These are phyloP conservation scores for Schizophyllum commune DNA, from an alignment of 1,284 basidiomycete species.

Conservation along the genomic window DNA sequence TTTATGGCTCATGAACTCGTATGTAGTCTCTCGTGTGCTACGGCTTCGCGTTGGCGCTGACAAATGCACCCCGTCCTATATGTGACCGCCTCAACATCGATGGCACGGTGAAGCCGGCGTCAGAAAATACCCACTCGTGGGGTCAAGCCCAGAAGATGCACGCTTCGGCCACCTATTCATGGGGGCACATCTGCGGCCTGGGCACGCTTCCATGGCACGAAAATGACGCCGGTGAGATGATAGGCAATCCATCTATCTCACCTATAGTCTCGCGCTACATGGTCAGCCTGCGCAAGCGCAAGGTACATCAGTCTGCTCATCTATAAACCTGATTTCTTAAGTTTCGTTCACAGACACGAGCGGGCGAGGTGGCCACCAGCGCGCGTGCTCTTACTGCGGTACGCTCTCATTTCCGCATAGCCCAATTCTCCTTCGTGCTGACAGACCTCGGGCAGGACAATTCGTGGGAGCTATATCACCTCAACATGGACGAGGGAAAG, in stretches of 20 bases:
- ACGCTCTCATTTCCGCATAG: constrained; percentile 1
- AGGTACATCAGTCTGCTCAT: constrained; percentile 18
- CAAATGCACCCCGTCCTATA: constrained; percentile 10
- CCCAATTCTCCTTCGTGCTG: background rate
- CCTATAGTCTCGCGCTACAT: constrained; percentile 24
- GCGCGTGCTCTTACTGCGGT: constrained; percentile 22
- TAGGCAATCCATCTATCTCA: constrained; percentile 25
- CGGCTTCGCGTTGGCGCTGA: no score
- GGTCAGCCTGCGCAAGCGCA: constrained; percentile 20
- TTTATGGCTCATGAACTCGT: constrained; percentile 24
- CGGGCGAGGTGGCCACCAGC: constrained; percentile 21
- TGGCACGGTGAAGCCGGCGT: constrained; percentile 12
- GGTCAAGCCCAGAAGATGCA: constrained; percentile 28
- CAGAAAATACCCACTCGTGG: constrained; percentile 13
- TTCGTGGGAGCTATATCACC: constrained; percentile 16
- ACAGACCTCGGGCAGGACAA: constrained; percentile 13
- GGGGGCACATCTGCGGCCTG: constrained; percentile 20
- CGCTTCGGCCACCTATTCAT: constrained; percentile 23
- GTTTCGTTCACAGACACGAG: constrained; percentile 11
- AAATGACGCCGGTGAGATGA: constrained; percentile 13
- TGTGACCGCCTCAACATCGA: constrained; percentile 21
- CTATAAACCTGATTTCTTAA: background rate
- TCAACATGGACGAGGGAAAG: constrained; percentile 15
- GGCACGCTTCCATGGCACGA: constrained; percentile 22
- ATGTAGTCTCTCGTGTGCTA: background rate